These are phyloP conservation scores for Quercus robur DNA, from an alignment of 306 rosid genomes.

Conservation along the genomic window DNA sequence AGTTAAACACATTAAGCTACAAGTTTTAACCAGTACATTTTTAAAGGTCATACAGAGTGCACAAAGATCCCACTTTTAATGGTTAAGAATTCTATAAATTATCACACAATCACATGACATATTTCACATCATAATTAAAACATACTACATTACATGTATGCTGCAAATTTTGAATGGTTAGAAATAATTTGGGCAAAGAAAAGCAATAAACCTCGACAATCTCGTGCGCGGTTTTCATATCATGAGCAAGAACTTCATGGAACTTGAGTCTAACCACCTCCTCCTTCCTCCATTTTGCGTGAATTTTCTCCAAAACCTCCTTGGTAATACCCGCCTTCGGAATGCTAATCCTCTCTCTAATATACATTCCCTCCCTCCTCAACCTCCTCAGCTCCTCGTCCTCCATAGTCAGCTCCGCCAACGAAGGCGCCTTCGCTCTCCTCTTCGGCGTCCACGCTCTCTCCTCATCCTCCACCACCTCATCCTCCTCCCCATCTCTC, in stretches of 20 bases:
- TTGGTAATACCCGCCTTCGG: slow-evolving; percentile 84
- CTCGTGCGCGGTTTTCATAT: slow-evolving; percentile 86
- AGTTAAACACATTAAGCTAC: too few species aligned
- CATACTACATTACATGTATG: too few species aligned
- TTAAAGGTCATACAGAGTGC: too few species aligned
- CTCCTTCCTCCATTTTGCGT: slow-evolving; percentile 68
- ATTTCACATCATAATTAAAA: too few species aligned
- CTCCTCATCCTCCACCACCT: slow-evolving; percentile 29
- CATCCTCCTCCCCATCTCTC: slow-evolving; percentile 37
- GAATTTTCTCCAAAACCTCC: slow-evolving; percentile 74
- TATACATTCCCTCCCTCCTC: slow-evolving; percentile 61
- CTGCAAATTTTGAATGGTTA: background rate
- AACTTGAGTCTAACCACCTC: slow-evolving; percentile 90
- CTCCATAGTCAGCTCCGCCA: slow-evolving; percentile 88
- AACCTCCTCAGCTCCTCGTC: slow-evolving; percentile 69
- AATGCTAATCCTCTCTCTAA: slow-evolving; percentile 61
- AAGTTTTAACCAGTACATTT: too few species aligned
- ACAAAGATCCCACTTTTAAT: too few species aligned
- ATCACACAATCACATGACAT: too few species aligned
- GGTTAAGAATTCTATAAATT: too few species aligned
- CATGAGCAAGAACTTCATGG: slow-evolving; percentile 74
- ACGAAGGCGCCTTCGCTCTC: slow-evolving; percentile 46
- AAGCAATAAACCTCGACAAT: slow-evolving; percentile 67
- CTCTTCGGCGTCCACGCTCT: slow-evolving; percentile 44
- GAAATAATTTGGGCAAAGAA: background rate